Base-by-base conservation (phyloP, 805 yeast genomes). In the Starmerella floricola region DNA sequence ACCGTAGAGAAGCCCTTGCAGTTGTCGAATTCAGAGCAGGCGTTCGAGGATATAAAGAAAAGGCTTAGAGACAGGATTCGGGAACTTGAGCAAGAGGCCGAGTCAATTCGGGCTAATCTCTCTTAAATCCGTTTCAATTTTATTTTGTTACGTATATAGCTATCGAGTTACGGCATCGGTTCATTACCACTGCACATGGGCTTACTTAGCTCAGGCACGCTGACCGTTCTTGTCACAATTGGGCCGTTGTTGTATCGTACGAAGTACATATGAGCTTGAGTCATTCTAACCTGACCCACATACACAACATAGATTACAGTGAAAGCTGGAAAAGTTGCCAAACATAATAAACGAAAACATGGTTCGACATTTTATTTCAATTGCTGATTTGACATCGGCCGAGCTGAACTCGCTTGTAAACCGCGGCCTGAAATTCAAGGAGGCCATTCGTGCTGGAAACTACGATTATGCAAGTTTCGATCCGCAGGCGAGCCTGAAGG, bases 361-460 rank as follows among this genome's bases (percentile, higher is more conserved):
- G 58, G 46, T 35, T n/a, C 55, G 58, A 10, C 96, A 88, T 60
- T 68, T 91, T 57, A 71, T 83, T 18, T 80, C 84, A 21, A 91
- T 86, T 54, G 74, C 81, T 19, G 94, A 86, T 55, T 69, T 91
- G 44, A 60, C 82, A 6, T 72, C 78, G 40, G 63, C 69, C 18
- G 98, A 91, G 62, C 76, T 91, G 47, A 60, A 68, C 26, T 64
- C 74, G 6, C 69, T 91, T 40, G 87, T 91, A 6, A 62, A 69
- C 43, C 77, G 84, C 57, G 96, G 95, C 2, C 69, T 71, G 38
- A 51, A 67, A 42, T 83, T 72, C 63, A 88, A 91, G 59, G 50
- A 62, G 4, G 48, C 48, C 5, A 48, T 55, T 23, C 44, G 59
- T 10, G 30, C 45, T 10, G 57, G 57, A 3, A 42, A 54, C 36